Evolutionary conservation across 352 stramenopile species (phyloP), one percentile per base, ranked within the genome.

Genomic region (Phytophthora podocarpi): DNA sequence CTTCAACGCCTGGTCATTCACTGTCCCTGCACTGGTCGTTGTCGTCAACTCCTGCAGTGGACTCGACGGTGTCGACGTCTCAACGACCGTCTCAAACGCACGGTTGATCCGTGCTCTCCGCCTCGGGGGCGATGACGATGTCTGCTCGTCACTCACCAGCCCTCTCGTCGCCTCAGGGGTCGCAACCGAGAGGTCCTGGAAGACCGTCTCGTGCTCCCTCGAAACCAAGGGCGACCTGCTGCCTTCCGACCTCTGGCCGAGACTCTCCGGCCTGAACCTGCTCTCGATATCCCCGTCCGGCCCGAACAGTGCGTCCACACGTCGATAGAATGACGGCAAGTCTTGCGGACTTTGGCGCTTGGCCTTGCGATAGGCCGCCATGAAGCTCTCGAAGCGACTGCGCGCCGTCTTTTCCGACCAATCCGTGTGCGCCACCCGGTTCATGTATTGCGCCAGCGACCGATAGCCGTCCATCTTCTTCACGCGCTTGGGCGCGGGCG

Each of bases 401-500:
- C 79, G 76, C 15, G 76, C 72, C 8, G 70, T 74, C 51, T 82
- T 72, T 32, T 80, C 67, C 18, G 71, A 70, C 79, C 79, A 89
- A 21, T 71, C 64, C 0, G 69, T 59, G 10, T 64, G 34, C 24
- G 67, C 69, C 28, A 57, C 52, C 15, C 36, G 43, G 59, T 89
- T 89, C 53, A 89, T 75, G 50, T 80, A 59, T n/a, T 69, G 68
- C 31, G 72, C 80, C 32, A 89, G 50, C 5, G 66, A 67, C 31
- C 76, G 74, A 45, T 82, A 89, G 16, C 76, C 79, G 41, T 89
- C 74, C 15, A 57, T 73, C 50, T 86, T 86, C 52, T 81, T 81
- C 28, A 75, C 28, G 16, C 59, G 61, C 50, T 78, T 82, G 41
- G 59, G 64, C 11, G 40, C 31, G 0, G 46, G 41, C 31, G 26